Evolutionary conservation across 2,329 filamentous ascomycete species (phyloP).

Genomic region (Aspergillus niger): DNA sequence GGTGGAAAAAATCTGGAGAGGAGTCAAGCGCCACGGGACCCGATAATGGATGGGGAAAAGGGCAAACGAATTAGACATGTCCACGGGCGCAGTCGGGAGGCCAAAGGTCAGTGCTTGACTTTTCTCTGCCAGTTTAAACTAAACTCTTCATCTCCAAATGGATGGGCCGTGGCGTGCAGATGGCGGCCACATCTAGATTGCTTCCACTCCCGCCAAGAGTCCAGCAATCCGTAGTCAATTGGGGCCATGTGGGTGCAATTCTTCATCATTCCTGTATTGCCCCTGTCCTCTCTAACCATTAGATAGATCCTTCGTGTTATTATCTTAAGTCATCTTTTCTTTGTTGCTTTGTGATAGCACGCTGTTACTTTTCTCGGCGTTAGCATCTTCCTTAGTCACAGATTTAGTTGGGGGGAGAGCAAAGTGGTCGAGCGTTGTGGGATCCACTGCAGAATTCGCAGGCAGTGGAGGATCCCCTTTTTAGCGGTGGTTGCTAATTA

Average conservation of each 20-base stretch:
- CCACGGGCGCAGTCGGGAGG: conserved; percentile 31
- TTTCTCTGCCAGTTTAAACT: not conserved
- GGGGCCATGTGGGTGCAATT: conserved; percentile 5
- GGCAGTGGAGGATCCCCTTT: not conserved
- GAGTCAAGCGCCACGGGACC: conserved; percentile 4
- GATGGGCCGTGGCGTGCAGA: conserved; percentile 2
- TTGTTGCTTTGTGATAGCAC: no score
- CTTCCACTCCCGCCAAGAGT: not conserved
- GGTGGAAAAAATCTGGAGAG: not conserved
- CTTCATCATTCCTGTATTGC: not conserved
- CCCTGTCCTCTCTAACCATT: not conserved
- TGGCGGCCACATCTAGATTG: conserved; percentile 30
- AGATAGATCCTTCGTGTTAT: no score
- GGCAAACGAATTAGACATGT: conserved; percentile 31
- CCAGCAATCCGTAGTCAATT: not conserved
- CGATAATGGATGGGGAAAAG: not conserved
- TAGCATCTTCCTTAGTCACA: no score
- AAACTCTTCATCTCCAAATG: not conserved
- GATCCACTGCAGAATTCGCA: not conserved
- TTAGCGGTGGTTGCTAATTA: conserved; percentile 1
- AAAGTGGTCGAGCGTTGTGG: not conserved
- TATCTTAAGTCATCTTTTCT: no score
- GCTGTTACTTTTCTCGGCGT: no score
- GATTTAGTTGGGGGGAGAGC: no score
- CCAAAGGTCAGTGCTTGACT: conserved; percentile 18